Evolutionary conservation across 2,329 filamentous ascomycete genomes (phyloP).

Genomic region (Aspergillus japonicus): DNA sequence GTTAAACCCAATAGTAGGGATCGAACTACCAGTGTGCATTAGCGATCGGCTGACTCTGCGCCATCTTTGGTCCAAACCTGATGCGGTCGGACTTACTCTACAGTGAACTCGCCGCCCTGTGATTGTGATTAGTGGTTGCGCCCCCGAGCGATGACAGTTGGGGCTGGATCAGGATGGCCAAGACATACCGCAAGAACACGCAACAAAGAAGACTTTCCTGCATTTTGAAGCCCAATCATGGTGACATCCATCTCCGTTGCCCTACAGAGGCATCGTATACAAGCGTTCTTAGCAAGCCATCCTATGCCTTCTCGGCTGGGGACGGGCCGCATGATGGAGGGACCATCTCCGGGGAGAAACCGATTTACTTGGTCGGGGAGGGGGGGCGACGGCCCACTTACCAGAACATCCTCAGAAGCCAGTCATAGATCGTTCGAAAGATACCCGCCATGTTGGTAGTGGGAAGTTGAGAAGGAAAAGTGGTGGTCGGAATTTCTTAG

Average conservation of each 20-base stretch:
- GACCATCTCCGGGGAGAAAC: slow-evolving; percentile 26
- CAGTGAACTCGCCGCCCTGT: slow-evolving; percentile 95
- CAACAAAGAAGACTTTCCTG: slow-evolving; percentile 93
- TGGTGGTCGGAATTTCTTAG: slow-evolving; percentile 1
- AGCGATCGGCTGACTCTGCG: slow-evolving; percentile 13
- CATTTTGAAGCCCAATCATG: slow-evolving; percentile 97
- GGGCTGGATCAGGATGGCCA: neutral
- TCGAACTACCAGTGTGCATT: slow-evolving; percentile 65
- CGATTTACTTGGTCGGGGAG: slow-evolving; percentile 14
- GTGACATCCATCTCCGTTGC: slow-evolving; percentile 99
- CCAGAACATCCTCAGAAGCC: slow-evolving; percentile 97
- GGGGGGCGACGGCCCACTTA: slow-evolving; percentile 50
- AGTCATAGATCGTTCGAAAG: slow-evolving; percentile 95
- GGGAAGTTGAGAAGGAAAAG: slow-evolving; percentile 9
- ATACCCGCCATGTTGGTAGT: slow-evolving; percentile 73
- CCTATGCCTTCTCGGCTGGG: slow-evolving; percentile 29
- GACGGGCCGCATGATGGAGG: slow-evolving; percentile 29
- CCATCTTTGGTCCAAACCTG: slow-evolving; percentile 6
- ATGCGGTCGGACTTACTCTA: slow-evolving; percentile 71
- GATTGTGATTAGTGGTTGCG: slow-evolving; percentile 17
- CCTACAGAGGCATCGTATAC: slow-evolving; percentile 54
- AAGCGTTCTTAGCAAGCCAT: slow-evolving; percentile 22
- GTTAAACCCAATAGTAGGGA: slow-evolving; percentile 98
- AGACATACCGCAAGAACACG: slow-evolving; percentile 86
- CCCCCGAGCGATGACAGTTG: slow-evolving; percentile 14